A percentile compares a stretch with the other conserved stretches of the same genome.
These are phyloP conservation scores for Lentinula boryana DNA, from an alignment of 768 basidiomycete species.

Conservation along the genomic window DNA sequence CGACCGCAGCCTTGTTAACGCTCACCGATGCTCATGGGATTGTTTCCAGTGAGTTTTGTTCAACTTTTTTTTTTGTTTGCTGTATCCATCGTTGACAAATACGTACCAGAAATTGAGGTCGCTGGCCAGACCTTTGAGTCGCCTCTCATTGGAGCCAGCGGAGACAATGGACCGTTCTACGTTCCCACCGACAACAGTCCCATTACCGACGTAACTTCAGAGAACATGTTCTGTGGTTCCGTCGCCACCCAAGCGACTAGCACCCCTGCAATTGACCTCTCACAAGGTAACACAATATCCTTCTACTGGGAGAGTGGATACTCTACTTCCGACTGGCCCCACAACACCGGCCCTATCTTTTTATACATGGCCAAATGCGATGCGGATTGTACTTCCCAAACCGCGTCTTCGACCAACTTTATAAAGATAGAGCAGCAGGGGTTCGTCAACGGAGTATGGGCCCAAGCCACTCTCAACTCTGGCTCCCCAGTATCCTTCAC, in stretches of 20 bases:
- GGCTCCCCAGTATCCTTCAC: background rate
- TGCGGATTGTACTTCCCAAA: background rate
- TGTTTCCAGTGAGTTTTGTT: background rate
- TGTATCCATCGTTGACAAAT: no score
- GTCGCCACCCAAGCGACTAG: background rate
- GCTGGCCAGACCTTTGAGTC: constrained; percentile 4
- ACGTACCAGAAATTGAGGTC: background rate
- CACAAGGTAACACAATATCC: background rate
- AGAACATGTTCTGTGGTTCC: constrained; percentile 1
- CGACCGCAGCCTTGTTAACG: background rate
- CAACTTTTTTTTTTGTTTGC: background rate
- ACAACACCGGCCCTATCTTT: constrained; percentile 1
- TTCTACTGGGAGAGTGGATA: constrained; percentile 4
- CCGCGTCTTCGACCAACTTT: background rate
- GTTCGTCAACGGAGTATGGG: background rate
- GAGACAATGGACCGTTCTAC: constrained; percentile 2
- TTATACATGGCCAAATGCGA: constrained; percentile 3
- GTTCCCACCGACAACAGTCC: constrained; percentile 1
- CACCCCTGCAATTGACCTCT: background rate
- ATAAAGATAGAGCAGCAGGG: constrained; percentile 3
- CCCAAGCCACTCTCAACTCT: background rate
- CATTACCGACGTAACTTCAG: background rate
- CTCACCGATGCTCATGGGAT: constrained; percentile 1
- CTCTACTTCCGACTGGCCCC: background rate
- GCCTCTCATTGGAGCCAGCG: background rate